Evolutionary conservation across 177 flowering plant species (phyloP).

Genomic region (Vitis hybrid): DNA sequence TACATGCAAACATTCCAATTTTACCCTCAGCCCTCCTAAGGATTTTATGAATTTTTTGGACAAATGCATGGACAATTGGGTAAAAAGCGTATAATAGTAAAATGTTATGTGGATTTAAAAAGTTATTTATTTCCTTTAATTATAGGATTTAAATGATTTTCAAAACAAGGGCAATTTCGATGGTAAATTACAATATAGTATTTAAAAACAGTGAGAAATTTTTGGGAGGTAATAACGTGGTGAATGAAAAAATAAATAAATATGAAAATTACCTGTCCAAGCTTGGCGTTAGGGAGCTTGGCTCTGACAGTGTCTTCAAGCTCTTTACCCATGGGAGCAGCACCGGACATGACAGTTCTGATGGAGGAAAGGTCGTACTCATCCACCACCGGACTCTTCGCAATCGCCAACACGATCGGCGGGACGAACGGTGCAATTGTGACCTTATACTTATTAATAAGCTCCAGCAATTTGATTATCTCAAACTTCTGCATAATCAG

Average conservation of each 20-base stretch:
- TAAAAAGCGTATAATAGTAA: no score
- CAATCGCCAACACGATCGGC: constrained; percentile 71
- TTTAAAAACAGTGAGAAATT: no score
- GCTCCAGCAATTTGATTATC: constrained; percentile 49
- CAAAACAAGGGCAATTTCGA: no score
- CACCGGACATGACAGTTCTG: constrained; percentile 70
- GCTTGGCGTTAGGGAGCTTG: constrained; percentile 71
- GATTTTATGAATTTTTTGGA: no score
- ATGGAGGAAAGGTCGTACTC: constrained; percentile 71
- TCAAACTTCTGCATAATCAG: constrained; percentile 79
- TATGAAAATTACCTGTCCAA: constrained; percentile 69
- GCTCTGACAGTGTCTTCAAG: constrained; percentile 70
- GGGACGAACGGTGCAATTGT: constrained; percentile 83
- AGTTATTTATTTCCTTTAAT: no score
- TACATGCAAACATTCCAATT: neutral
- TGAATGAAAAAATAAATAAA: no score
- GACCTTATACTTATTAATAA: constrained; percentile 63
- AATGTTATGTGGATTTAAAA: no score
- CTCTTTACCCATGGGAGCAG: constrained; percentile 90
- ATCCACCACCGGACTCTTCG: constrained; percentile 56
- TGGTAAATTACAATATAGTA: no score
- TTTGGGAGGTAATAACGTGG: no score
- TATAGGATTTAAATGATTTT: no score
- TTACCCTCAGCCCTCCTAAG: neutral
- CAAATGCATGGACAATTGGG: no score